These are phyloP conservation scores for Mycena kentingensis DNA, from an alignment of 768 basidiomycete genomes.

Conservation along the genomic window DNA sequence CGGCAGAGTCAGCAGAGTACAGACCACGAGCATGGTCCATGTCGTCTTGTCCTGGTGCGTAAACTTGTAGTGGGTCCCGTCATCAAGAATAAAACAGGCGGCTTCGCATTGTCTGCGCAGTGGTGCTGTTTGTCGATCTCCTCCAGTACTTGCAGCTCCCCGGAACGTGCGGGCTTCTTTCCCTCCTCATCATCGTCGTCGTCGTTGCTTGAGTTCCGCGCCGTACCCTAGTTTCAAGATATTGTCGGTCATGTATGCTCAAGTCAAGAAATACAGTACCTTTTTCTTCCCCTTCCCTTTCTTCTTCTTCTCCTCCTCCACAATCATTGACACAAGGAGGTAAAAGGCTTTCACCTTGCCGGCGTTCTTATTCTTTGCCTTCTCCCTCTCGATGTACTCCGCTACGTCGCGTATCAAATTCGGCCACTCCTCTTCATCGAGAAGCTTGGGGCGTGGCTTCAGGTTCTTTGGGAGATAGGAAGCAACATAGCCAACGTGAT, in stretches of 20 bases:
- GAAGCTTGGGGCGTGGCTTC: conserved; percentile 22
- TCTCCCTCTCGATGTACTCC: background rate
- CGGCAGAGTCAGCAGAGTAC: background rate
- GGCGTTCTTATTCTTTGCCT: conserved; percentile 6
- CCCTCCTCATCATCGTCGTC: no score
- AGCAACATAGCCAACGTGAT: conserved; percentile 13
- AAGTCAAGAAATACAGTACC: background rate
- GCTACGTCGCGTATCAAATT: conserved; percentile 7
- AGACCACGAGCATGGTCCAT: conserved; percentile 3
- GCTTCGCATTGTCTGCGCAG: conserved; percentile 12
- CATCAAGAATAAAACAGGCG: conserved; percentile 10
- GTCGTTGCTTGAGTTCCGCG: no score
- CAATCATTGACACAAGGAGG: conserved; percentile 4
- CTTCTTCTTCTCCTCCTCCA: background rate
- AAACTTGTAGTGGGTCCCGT: conserved; percentile 5
- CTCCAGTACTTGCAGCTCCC: conserved; percentile 3
- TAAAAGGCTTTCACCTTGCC: conserved; percentile 11
- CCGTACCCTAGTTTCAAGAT: no score
- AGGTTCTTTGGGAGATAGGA: conserved; percentile 21
- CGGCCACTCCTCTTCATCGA: conserved; percentile 19
- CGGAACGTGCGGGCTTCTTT: no score
- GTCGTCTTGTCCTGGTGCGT: background rate
- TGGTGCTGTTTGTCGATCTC: conserved; percentile 9
- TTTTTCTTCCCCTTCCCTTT: background rate
- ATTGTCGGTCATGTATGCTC: no score